Conservation (phyloP, 306 rosid genomes). For the Hippophae gyantsensis region DNA sequence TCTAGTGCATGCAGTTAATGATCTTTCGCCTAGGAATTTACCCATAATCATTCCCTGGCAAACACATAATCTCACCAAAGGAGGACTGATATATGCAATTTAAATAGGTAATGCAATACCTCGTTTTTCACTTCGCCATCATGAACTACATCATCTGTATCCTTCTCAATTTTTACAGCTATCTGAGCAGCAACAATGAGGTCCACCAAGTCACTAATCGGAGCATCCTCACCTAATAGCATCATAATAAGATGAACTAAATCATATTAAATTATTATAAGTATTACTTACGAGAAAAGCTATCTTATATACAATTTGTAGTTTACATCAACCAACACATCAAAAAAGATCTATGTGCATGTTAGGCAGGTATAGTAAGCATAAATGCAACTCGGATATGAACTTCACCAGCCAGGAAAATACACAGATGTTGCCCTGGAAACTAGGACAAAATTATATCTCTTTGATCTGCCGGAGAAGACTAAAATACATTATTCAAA, state of each 20-base stretch:
- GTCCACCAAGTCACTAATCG: slow-evolving; percentile 67
- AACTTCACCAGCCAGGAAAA: background rate
- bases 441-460: background rate
- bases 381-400: background rate
- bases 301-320: background rate
- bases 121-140: slow-evolving; percentile 39
- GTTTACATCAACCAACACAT: background rate
- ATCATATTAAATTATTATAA: background rate
- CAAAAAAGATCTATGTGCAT: slow-evolving; percentile 6
- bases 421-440: background rate
- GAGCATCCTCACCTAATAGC: slow-evolving; percentile 58
- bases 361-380: slow-evolving; percentile 1
- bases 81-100: background rate
- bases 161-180: slow-evolving; percentile 54
- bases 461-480: too few species aligned
- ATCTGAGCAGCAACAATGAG: slow-evolving; percentile 75
- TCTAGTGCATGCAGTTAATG: too few species aligned
- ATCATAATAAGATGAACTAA: slow-evolving; percentile 11
- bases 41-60: too few species aligned
- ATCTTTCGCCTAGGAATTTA: too few species aligned
- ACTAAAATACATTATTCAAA: too few species aligned
- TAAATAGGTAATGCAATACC: slow-evolving; percentile 28
- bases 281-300: background rate
- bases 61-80: slow-evolving; percentile 7
- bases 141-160: slow-evolving; percentile 27